A percentile compares a stretch with the other conserved stretches of the same genome.
These are phyloP conservation scores for Huiozyma naganishii DNA, from an alignment of 805 yeast genomes.

Conservation along the genomic window DNA sequence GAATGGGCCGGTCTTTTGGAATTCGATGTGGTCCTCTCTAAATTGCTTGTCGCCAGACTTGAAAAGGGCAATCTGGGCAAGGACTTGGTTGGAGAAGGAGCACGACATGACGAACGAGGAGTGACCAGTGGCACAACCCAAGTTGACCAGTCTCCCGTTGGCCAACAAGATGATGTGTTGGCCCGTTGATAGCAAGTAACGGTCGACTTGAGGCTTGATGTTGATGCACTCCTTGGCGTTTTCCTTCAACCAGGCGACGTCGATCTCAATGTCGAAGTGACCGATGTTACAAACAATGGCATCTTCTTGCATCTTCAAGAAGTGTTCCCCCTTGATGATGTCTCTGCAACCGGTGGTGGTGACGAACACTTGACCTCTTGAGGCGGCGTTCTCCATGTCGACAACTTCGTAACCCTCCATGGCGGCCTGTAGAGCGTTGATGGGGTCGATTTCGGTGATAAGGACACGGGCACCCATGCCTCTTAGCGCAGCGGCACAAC, in stretches of 20 bases:
- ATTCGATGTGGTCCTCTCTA: slow-evolving; percentile 76
- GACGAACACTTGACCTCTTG: slow-evolving; percentile 91
- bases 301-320: slow-evolving; percentile 92
- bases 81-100: slow-evolving; percentile 98
- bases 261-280: slow-evolving; percentile 98
- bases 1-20: slow-evolving; percentile 86
- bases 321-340: slow-evolving; percentile 83
- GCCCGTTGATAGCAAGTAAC: slow-evolving; percentile 81
- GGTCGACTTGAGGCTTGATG: slow-evolving; percentile 99
- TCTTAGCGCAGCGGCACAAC: slow-evolving; percentile 97
- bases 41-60: slow-evolving; percentile 73
- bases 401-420: slow-evolving; percentile 97
- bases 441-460: slow-evolving; percentile 96
- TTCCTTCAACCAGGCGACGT: slow-evolving; percentile 96
- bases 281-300: slow-evolving; percentile 99
- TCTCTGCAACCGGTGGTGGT: slow-evolving; percentile 99
- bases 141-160: slow-evolving; percentile 98
- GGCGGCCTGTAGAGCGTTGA: slow-evolving; percentile 98
- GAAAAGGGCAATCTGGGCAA: slow-evolving; percentile 97
- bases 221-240: slow-evolving; percentile 88
- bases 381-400: slow-evolving; percentile 89
- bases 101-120: slow-evolving; percentile 98
- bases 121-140: slow-evolving; percentile 99
- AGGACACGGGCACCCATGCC: slow-evolving; percentile 99
- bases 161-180: slow-evolving; percentile 93